Base-by-base conservation (phyloP, 345 rosid genomes). In the Populus ilicifolia region DNA sequence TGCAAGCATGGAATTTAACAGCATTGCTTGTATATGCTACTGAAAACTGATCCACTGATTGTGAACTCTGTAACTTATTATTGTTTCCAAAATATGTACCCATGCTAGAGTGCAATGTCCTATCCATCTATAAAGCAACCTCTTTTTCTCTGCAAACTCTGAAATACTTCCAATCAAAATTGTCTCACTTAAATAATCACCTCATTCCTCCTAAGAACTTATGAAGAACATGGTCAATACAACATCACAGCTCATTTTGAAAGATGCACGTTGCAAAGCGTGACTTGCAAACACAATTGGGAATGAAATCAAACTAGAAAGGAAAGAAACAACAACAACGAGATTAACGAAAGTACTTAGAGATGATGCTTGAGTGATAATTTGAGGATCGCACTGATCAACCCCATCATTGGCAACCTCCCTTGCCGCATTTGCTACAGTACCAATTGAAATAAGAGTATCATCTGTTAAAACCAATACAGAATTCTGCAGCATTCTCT, bases 291-390 rank as follows among this genome's bases (percentile, higher is more conserved):
- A 8, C 41, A 4, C 27, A 63, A 27, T 54, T 23, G 10, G 21
- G 29, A 36, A 71, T 8, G 13, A n/a, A 43, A 35, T 44, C 67
- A 66, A 4, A 69, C 48, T 16, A n/a, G 27, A 5, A n/a, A 39
- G 23, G 21, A 11, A 56, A 46, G 21, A 8, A 2, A 29, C 23
- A 12, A 11, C 5, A 16, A 43, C 21, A 17, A 63, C 35, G 50
- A 21, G 67, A 18, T 70, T 43, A 78, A 50, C 54, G 56, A 38
- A 75, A 36, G 56, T 88, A 91, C 98, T 84, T 63, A 85, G 61
- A 56, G 83, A 76, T 52, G 91, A 87, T 23, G 96, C 91, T 80
- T 90, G 96, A 17, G 93, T 85, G 52, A 91, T 78, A 44, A 90
- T 78, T 62, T 80, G 81, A 83, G 93, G 88, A 72, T 87, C 87